A percentile compares a stretch with the other conserved stretches of the same genome.
phyloP scores from a whole-genome alignment of 164 flowering plant species.

The Sextonia rubra region DNA sequence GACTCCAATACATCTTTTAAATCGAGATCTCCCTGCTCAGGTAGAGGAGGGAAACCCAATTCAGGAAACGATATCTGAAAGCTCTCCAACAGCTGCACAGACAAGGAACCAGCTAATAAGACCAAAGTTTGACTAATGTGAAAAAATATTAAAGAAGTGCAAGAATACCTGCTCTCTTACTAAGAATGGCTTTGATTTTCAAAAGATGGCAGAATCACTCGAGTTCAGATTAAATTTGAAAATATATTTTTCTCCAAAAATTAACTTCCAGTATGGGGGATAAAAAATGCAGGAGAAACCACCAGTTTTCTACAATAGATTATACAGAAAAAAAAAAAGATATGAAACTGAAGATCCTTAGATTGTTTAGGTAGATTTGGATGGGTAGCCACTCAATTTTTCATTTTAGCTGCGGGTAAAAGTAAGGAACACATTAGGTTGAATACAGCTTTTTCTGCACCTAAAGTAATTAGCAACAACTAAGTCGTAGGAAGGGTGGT shows the following conservation, averaged over 20 bases:
- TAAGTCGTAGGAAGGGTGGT: no score
- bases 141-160: neutral
- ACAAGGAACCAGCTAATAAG: neutral
- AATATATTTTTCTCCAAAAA: neutral
- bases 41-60: conserved; percentile 51
- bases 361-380: no score
- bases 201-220: neutral
- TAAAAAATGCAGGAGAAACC: neutral
- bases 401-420: no score
- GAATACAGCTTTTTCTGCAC: no score
- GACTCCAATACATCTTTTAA: conserved; percentile 51
- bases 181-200: neutral
- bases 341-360: no score
- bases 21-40: conserved; percentile 63
- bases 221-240: conserved; percentile 1
- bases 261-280: neutral
- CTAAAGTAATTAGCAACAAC: no score
- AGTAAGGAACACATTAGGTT: no score
- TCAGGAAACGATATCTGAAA: conserved; percentile 52
- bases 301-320: neutral
- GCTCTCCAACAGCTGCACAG: conserved; percentile 51
- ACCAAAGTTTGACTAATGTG: neutral
- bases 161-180: neutral
- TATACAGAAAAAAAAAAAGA: no score
- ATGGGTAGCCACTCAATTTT: no score